Percentiles rank a stretch among this genome's conserved stretches.
phyloP scores from a whole-genome alignment of 2,329 filamentous ascomycete genomes.

The Sphaerostilbella broomeana region DNA sequence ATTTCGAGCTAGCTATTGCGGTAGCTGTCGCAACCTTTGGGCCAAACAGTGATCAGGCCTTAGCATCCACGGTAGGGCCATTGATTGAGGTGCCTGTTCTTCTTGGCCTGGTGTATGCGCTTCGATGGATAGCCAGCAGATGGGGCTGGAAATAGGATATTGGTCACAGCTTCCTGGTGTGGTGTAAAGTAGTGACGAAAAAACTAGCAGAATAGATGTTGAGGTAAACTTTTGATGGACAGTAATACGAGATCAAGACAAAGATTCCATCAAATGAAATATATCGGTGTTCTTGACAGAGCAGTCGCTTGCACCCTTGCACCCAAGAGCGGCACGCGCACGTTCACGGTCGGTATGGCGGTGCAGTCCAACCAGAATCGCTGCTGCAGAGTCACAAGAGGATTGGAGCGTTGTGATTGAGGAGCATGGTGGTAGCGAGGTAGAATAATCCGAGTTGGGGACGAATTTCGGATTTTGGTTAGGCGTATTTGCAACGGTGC shows the following conservation, averaged over 20 bases:
- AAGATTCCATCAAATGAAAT: conserved; percentile 13
- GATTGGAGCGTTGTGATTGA: not conserved
- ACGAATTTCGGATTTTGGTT: too few relatives aligned
- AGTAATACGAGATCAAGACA: not conserved
- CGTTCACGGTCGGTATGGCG: conserved; percentile 4
- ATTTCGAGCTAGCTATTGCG: conserved; percentile 87
- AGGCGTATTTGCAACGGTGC: too few relatives aligned
- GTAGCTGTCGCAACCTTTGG: conserved; percentile 80
- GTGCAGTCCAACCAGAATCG: conserved; percentile 12
- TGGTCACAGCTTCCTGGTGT: too few relatives aligned
- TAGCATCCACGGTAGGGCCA: conserved; percentile 78
- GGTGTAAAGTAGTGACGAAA: too few relatives aligned
- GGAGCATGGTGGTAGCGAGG: too few relatives aligned
- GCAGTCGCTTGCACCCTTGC: conserved; percentile 6
- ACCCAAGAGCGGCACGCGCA: conserved; percentile 11
- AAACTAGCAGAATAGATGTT: too few relatives aligned
- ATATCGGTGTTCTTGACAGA: conserved; percentile 12
- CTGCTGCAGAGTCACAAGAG: conserved; percentile 11
- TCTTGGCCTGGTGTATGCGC: conserved; percentile 67
- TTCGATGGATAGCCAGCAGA: conserved; percentile 51
- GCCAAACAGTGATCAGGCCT: conserved; percentile 67
- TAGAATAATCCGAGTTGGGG: too few relatives aligned
- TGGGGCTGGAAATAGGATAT: conserved; percentile 43
- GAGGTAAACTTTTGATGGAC: too few relatives aligned
- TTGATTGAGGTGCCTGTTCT: conserved; percentile 82